Evolutionary conservation across 1,284 basidiomycete species (phyloP).

Genomic region (Sphaerobolus stellatus): DNA sequence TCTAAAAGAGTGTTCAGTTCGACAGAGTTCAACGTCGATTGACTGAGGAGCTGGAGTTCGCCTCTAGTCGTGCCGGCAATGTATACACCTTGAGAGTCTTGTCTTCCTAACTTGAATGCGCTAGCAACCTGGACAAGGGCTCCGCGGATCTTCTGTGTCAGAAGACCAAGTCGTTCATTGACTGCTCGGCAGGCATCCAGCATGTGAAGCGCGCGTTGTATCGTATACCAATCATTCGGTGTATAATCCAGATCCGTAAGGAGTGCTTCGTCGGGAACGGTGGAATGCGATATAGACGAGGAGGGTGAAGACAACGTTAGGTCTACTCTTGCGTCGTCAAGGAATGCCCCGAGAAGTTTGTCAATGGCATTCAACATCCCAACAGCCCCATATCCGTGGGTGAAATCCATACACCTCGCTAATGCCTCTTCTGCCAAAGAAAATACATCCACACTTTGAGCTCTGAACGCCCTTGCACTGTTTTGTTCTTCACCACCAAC

Average conservation of each 20-base stretch:
- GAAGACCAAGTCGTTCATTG: conserved; percentile 60
- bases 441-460: conserved; percentile 72
- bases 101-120: conserved; percentile 54
- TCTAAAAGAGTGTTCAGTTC: conserved; percentile 71
- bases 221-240: conserved; percentile 80
- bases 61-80: conserved; percentile 67
- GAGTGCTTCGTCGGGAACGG: conserved; percentile 48
- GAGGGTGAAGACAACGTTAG: conserved; percentile 41
- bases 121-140: conserved; percentile 59
- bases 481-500: conserved; percentile 43
- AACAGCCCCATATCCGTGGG: conserved; percentile 80
- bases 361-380: conserved; percentile 77
- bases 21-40: conserved; percentile 78
- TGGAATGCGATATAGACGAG: no score
- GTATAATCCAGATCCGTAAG: conserved; percentile 82
- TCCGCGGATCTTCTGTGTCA: conserved; percentile 67
- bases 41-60: conserved; percentile 69
- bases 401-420: conserved; percentile 72
- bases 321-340: conserved; percentile 60
- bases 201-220: conserved; percentile 81
- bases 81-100: conserved; percentile 53
- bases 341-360: conserved; percentile 63
- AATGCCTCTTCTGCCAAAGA: conserved; percentile 78
- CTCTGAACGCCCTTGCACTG: conserved; percentile 65
- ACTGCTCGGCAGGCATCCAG: conserved; percentile 74